phyloP scores from a whole-genome alignment of 2,329 filamentous ascomycete genomes.

The Scytalidium lignicola region DNA sequence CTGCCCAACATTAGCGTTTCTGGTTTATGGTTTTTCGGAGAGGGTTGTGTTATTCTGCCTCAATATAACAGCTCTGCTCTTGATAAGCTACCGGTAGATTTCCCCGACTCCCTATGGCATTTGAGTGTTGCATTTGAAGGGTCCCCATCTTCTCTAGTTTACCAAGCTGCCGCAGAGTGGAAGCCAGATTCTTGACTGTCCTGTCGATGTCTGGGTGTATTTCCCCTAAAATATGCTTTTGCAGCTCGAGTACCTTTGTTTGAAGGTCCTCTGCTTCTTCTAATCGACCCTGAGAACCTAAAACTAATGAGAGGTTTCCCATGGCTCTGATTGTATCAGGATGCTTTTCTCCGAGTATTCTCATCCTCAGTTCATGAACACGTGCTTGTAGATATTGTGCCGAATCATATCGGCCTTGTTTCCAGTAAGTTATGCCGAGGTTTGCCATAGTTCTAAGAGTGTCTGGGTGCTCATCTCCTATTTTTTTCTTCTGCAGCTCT shows the following conservation, averaged over 20 bases:
- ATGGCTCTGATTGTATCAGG: constrained; percentile 20
- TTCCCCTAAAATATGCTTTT: constrained; percentile 4
- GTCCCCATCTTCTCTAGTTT: no score
- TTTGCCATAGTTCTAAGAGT: not conserved
- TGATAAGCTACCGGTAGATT: no score
- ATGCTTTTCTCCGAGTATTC: constrained; percentile 19
- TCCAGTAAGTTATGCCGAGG: not conserved
- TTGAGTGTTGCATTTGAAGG: no score
- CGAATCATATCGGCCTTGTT: constrained; percentile 19
- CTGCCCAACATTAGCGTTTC: no score
- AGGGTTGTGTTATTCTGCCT: no score
- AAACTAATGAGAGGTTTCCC: constrained; percentile 12
- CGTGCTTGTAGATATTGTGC: constrained; percentile 15
- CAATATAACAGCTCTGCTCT: no score
- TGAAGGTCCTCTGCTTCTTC: not conserved
- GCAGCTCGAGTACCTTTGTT: not conserved
- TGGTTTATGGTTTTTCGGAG: no score
- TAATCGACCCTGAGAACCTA: not conserved
- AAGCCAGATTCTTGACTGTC: no score
- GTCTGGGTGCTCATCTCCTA: not conserved
- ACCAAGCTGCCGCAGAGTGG: no score
- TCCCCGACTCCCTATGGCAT: no score
- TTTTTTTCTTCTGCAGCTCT: no score
- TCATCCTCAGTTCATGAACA: constrained; percentile 10
- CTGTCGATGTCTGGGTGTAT: constrained; percentile 6